Evolutionary conservation across 805 yeast genomes (phyloP).

Genomic region (Saturnispora halmiae): DNA sequence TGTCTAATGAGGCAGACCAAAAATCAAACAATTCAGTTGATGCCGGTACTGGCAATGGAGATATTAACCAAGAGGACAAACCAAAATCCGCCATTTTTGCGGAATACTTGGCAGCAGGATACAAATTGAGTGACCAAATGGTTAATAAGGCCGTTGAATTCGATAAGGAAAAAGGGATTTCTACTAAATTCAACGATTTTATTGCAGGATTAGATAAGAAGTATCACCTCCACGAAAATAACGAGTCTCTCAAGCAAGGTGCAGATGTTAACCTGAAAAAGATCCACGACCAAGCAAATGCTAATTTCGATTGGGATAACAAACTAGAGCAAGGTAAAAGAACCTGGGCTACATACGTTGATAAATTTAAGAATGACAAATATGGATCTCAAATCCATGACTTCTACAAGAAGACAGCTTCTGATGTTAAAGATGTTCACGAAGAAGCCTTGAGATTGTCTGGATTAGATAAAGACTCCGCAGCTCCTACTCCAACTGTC

Average conservation of each 20-base stretch:
- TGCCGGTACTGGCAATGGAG: slow-evolving; percentile 23
- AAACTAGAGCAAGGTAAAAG: slow-evolving; percentile 30
- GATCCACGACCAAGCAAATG: slow-evolving; percentile 28
- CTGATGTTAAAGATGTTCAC: slow-evolving; percentile 57
- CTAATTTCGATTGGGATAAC: slow-evolving; percentile 34
- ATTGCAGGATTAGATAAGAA: slow-evolving; percentile 46
- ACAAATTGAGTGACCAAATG: slow-evolving; percentile 52
- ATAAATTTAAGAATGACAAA: slow-evolving; percentile 36
- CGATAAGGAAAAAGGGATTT: slow-evolving; percentile 57
- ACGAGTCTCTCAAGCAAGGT: slow-evolving; percentile 21
- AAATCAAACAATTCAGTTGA: no score
- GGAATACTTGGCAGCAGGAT: slow-evolving; percentile 68
- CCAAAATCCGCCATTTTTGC: slow-evolving; percentile 71
- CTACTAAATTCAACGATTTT: slow-evolving; percentile 48
- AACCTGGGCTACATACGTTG: slow-evolving; percentile 37
- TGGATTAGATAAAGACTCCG: slow-evolving; percentile 37
- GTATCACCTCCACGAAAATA: slow-evolving; percentile 52
- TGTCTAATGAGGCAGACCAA: no score
- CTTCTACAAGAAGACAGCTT: slow-evolving; percentile 48
- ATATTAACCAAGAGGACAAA: slow-evolving; percentile 64
- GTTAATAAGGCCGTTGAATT: slow-evolving; percentile 51
- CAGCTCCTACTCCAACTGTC: slow-evolving; percentile 11
- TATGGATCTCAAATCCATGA: slow-evolving; percentile 52
- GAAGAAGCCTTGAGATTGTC: slow-evolving; percentile 67
- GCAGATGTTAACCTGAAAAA: slow-evolving; percentile 8